phyloP scores from a whole-genome alignment of 768 basidiomycete species.

The Tulasnella calospora region DNA sequence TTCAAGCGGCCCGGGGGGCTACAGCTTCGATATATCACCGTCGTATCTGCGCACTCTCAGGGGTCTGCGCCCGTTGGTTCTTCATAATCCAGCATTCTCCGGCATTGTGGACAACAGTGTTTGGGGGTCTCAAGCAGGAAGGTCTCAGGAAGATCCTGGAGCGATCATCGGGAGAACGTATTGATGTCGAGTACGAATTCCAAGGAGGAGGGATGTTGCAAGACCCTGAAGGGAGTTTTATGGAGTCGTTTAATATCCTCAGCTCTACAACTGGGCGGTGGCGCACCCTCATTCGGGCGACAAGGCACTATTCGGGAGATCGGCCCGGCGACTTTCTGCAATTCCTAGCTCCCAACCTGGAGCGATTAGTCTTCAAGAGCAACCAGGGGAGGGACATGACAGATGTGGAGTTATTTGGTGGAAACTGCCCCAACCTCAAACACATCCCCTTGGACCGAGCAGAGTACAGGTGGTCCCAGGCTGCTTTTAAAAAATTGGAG shows the following conservation, averaged over 20 bases:
- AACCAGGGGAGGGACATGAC: background rate
- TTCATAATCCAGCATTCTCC: background rate
- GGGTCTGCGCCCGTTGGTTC: background rate
- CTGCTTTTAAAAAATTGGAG: background rate
- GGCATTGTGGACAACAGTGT: background rate
- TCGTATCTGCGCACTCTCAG: background rate
- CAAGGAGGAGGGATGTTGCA: background rate
- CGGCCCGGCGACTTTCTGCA: background rate
- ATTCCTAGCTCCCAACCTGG: background rate
- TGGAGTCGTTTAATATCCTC: background rate
- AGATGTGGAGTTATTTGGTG: background rate
- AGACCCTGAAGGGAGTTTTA: background rate
- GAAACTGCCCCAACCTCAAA: background rate
- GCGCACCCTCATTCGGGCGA: background rate
- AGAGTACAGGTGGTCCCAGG: background rate
- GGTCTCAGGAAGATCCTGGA: background rate
- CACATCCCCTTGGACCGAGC: background rate
- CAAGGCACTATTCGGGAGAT: background rate
- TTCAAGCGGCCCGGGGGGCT: background rate
- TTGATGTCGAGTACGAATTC: background rate
- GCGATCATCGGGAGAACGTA: background rate
- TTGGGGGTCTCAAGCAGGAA: background rate
- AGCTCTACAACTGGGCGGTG: background rate
- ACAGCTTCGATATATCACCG: background rate
- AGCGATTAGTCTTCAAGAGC: background rate